Percentiles rank a stretch among this genome's conserved stretches.
Evolutionary conservation across 1,139 yeast genomes (phyloP).

Genomic region (Taiozyma sp.): DNA sequence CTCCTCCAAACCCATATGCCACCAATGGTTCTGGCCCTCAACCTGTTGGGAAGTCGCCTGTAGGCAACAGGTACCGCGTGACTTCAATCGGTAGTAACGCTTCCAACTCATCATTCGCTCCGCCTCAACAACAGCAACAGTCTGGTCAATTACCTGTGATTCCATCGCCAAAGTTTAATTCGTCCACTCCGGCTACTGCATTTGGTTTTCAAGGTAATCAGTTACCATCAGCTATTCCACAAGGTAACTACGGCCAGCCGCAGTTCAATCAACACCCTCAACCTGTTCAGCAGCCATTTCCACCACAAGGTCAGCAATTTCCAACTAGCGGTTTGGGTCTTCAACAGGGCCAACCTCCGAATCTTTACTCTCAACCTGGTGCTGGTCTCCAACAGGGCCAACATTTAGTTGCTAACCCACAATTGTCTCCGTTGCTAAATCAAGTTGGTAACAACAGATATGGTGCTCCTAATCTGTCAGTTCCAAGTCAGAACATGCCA

Average conservation of each 20-base stretch:
- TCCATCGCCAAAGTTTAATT: neutral
- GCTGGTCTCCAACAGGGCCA: neutral
- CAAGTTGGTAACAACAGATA: slow-evolving; percentile 1
- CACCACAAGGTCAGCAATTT: neutral
- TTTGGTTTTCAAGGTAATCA: neutral
- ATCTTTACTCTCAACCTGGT: neutral
- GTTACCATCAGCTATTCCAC: neutral
- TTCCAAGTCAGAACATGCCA: neutral
- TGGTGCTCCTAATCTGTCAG: neutral
- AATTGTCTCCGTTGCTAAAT: slow-evolving; percentile 10
- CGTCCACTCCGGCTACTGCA: neutral
- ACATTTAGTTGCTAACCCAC: slow-evolving; percentile 1
- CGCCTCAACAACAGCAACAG: slow-evolving; percentile 6
- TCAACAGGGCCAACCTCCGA: neutral
- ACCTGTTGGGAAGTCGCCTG: slow-evolving; percentile 9
- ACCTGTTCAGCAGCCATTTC: neutral
- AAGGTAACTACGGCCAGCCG: neutral
- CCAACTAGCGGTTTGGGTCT: neutral
- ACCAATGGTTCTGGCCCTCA: slow-evolving; percentile 5
- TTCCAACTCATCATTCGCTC: slow-evolving; percentile 1
- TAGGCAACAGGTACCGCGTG: slow-evolving; percentile 11
- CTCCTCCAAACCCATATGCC: slow-evolving; percentile 14
- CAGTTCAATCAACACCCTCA: neutral
- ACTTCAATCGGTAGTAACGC: slow-evolving; percentile 13
- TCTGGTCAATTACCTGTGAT: neutral